Evolutionary conservation across 1,284 basidiomycete genomes (phyloP).

Genomic region (Mycosarcoma maydis): DNA sequence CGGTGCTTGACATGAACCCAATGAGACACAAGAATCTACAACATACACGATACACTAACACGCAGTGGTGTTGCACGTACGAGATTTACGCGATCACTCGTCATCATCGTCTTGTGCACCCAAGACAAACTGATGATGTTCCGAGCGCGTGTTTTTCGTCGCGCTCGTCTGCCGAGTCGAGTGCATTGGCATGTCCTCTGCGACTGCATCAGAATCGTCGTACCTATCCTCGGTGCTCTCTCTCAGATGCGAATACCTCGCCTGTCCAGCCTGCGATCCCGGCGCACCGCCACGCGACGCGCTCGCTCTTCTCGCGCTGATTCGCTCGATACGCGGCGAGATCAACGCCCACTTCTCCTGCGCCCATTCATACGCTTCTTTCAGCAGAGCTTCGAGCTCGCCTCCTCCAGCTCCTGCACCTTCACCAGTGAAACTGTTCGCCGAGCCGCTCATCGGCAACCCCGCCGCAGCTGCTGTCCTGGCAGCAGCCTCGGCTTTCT

Average conservation of each 20-base stretch:
- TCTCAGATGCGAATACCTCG: conserved; percentile 19
- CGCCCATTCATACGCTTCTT: conserved; percentile 44
- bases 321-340: conserved; percentile 8
- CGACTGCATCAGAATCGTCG: neutral
- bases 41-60: too few species aligned
- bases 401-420: conserved; percentile 37
- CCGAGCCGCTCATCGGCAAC: conserved; percentile 2
- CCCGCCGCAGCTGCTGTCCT: neutral
- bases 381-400: conserved; percentile 50
- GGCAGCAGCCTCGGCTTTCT: conserved; percentile 45
- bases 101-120: conserved; percentile 35
- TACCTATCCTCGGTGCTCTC: conserved; percentile 6
- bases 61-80: too few species aligned
- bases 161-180: neutral
- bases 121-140: conserved; percentile 44
- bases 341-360: conserved; percentile 14
- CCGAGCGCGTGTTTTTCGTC: conserved; percentile 5
- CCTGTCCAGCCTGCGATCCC: neutral
- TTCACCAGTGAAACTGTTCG: neutral
- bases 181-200: neutral
- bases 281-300: neutral
- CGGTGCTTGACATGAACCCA: too few species aligned
- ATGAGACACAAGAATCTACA: too few species aligned
- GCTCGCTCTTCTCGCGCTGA: neutral
- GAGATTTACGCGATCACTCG: too few species aligned